Evolutionary conservation across 352 stramenopile species (phyloP).

Genomic region (Pythium myriotylum): DNA sequence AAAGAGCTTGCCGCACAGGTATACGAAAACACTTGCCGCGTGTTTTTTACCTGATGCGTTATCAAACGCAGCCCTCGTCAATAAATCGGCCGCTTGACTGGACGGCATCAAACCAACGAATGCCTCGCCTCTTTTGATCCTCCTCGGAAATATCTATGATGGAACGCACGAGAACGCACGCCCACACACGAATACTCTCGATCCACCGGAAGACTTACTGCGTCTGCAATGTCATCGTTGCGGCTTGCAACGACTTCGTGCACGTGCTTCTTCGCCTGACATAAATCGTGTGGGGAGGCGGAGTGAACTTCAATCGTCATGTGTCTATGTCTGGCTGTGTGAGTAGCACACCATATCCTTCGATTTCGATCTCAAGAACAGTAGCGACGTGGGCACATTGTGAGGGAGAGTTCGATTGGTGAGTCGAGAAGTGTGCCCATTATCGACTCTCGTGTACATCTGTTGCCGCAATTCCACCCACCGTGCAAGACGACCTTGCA

Average conservation of each 20-base stretch:
- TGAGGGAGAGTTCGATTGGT: not conserved
- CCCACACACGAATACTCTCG: slow-evolving; percentile 34
- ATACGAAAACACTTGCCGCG: slow-evolving; percentile 59
- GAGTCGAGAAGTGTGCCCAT: not conserved
- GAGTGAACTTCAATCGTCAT: slow-evolving; percentile 31
- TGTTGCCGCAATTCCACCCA: slow-evolving; percentile 4
- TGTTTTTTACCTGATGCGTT: slow-evolving; percentile 58
- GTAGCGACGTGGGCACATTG: slow-evolving; percentile 25
- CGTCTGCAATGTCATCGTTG: slow-evolving; percentile 28
- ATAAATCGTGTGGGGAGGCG: slow-evolving; percentile 19
- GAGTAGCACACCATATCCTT: slow-evolving; percentile 32
- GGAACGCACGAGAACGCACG: slow-evolving; percentile 24
- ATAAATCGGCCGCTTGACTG: slow-evolving; percentile 19
- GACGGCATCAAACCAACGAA: slow-evolving; percentile 20
- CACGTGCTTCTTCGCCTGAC: slow-evolving; percentile 18
- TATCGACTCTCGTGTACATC: not conserved
- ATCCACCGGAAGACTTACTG: slow-evolving; percentile 27
- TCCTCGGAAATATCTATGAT: slow-evolving; percentile 29
- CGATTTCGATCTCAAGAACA: slow-evolving; percentile 35
- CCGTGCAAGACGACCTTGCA: slow-evolving; percentile 35
- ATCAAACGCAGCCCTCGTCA: slow-evolving; percentile 19
- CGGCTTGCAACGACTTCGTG: slow-evolving; percentile 32
- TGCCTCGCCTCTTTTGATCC: slow-evolving; percentile 22
- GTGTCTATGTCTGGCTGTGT: slow-evolving; percentile 27
- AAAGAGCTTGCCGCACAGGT: slow-evolving; percentile 49